phyloP scores from a whole-genome alignment of 2,329 filamentous ascomycete genomes.

The Colletotrichum liaoningense region DNA sequence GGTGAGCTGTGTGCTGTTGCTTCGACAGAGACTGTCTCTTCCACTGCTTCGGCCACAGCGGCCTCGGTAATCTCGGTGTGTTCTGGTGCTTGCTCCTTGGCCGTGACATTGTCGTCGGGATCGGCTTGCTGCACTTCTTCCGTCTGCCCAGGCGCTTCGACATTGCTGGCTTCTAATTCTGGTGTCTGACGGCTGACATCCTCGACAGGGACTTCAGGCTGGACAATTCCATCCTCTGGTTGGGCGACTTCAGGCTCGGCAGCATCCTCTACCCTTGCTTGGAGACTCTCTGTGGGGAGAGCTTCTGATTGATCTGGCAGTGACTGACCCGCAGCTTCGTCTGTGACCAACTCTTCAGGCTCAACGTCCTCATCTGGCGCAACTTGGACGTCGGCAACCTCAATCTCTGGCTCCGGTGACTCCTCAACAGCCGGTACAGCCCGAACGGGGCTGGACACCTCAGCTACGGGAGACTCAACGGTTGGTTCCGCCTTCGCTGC shows the following conservation, averaged over 20 bases:
- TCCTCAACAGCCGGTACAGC: not conserved
- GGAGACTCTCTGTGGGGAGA: not conserved
- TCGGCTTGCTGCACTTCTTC: not conserved
- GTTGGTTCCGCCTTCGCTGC: no score
- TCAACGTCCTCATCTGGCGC: not conserved
- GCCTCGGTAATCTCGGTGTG: not conserved
- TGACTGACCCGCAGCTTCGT: not conserved
- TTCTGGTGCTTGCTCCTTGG: not conserved
- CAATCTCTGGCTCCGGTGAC: not conserved
- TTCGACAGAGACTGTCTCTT: not conserved
- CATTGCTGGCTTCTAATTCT: not conserved
- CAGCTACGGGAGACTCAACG: not conserved
- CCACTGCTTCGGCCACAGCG: not conserved
- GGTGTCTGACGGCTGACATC: not conserved
- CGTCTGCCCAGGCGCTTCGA: not conserved
- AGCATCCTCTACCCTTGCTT: not conserved
- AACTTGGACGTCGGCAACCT: not conserved
- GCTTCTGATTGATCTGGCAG: not conserved
- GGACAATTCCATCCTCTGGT: not conserved
- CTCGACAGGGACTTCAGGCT: not conserved
- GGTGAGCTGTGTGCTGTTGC: not conserved
- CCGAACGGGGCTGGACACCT: not conserved
- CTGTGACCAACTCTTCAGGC: not conserved
- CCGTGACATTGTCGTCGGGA: not conserved
- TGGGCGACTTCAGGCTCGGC: not conserved